These are phyloP conservation scores for Sclerotinia spermophila DNA, from an alignment of 2,329 filamentous ascomycete genomes.

Conservation along the genomic window DNA sequence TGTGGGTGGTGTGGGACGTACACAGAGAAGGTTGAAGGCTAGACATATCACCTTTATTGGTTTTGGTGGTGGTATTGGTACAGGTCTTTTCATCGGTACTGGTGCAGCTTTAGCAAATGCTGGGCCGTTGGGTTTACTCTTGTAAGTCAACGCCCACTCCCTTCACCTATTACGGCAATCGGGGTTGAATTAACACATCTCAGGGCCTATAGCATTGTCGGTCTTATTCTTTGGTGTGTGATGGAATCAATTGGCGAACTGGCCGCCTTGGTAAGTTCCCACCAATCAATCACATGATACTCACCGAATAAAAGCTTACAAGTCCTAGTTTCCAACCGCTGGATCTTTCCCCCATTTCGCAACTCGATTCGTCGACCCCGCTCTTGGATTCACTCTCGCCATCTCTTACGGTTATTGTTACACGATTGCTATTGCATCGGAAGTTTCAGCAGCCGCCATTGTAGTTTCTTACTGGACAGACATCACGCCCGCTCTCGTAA, in stretches of 20 bases:
- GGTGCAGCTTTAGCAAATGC: conserved; percentile 45
- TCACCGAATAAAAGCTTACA: conserved; percentile 7
- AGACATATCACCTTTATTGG: conserved; percentile 17
- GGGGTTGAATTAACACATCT: background rate
- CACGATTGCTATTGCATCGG: conserved; percentile 63
- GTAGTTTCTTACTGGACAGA: conserved; percentile 74
- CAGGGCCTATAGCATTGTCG: conserved; percentile 42
- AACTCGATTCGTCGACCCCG: conserved; percentile 38
- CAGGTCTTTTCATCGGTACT: conserved; percentile 51
- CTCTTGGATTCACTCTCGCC: conserved; percentile 36
- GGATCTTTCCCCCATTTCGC: conserved; percentile 38
- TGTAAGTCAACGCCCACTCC: conserved; percentile 28
- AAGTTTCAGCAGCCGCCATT: conserved; percentile 80
- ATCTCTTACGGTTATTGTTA: conserved; percentile 37
- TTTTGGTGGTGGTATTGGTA: conserved; percentile 41
- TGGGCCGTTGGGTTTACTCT: conserved; percentile 46
- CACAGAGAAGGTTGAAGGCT: conserved; percentile 10
- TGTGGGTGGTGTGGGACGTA: conserved; percentile 7
- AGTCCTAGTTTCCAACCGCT: conserved; percentile 34
- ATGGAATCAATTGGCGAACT: conserved; percentile 39
- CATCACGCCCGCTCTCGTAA: conserved; percentile 62
- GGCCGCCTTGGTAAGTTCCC: conserved; percentile 27
- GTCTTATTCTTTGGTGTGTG: conserved; percentile 36
- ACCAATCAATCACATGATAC: background rate
- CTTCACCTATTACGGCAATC: accelerated